Evolutionary conservation across 1,139 yeast species (phyloP).

Genomic region (Hyphopichia khmerensis): DNA sequence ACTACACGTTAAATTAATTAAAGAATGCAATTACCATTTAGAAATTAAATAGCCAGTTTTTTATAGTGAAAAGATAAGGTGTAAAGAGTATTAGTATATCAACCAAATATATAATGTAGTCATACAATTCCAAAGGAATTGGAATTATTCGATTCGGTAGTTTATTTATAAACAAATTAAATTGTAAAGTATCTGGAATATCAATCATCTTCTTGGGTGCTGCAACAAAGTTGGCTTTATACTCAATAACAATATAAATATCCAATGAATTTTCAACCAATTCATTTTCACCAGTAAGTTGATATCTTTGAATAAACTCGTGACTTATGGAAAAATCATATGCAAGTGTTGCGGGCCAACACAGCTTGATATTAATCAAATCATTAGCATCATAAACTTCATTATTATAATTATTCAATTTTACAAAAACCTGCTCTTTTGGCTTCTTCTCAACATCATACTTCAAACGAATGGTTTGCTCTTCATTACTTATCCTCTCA

Average conservation of each 20-base stretch:
- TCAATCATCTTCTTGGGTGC: conserved; percentile 13
- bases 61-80: neutral
- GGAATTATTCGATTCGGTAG: conserved; percentile 34
- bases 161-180: conserved; percentile 31
- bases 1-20: too few species aligned
- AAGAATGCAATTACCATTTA: too few species aligned
- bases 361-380: conserved; percentile 34
- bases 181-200: conserved; percentile 12
- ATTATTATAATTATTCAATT: conserved; percentile 34
- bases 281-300: conserved; percentile 6
- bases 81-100: conserved; percentile 14
- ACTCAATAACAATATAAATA: conserved; percentile 28
- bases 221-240: conserved; percentile 23
- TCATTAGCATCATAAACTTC: conserved; percentile 29
- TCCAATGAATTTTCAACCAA: conserved; percentile 19
- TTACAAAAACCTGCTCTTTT: conserved; percentile 22
- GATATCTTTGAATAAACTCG: conserved; percentile 16
- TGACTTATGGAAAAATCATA: conserved; percentile 26
- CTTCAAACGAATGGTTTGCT: neutral
- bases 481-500: neutral
- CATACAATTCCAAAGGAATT: conserved; percentile 41
- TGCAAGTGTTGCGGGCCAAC: conserved; percentile 48
- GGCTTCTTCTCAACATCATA: conserved; percentile 17
- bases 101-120: conserved; percentile 29
- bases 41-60: too few species aligned